Base-by-base conservation (phyloP, 1,284 basidiomycete genomes). In the Leccinum pachyderme region DNA sequence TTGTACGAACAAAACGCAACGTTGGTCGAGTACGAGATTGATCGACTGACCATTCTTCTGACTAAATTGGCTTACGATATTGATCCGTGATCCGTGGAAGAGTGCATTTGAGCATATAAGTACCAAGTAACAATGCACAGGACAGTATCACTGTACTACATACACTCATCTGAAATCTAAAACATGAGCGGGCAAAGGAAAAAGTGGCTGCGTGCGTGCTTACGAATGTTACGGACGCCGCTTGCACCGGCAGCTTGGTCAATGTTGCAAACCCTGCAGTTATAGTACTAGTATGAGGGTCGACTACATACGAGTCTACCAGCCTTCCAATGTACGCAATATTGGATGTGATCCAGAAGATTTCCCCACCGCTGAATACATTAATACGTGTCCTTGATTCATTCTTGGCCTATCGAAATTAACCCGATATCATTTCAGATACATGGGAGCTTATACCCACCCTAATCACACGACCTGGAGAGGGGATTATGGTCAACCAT, bases 221-320 rank as follows among this genome's bases (percentile, higher is more conserved):
- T n/a, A n/a, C n/a, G n/a, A n/a, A n/a, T n/a, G n/a, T n/a, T n/a
- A n/a, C n/a, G n/a, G n/a, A n/a, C n/a, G n/a, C n/a, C n/a, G n/a
- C n/a, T n/a, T n/a, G n/a, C n/a, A n/a, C n/a, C n/a, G n/a, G n/a
- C n/a, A n/a, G n/a, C n/a, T n/a, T n/a, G n/a, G n/a, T n/a, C n/a
- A n/a, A n/a, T n/a, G n/a, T n/a, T n/a, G n/a, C n/a, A n/a, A n/a
- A n/a, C n/a, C n/a, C n/a, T n/a, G n/a, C n/a, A n/a, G n/a, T n/a
- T n/a, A n/a, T n/a, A n/a, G n/a, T n/a, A n/a, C n/a, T n/a, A n/a
- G n/a, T 58, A 78, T 89, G 79, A 75, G 74, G 31, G 71, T 91
- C 39, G 89, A 91, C 65, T 91, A 86, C 63, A 79, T 91, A 46
- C 75, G 88, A 15, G 82, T 91, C 1, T 89, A 88, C 64, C 86